Percentiles rank a stretch among this genome's conserved stretches.
These are phyloP conservation scores for Globisporangium nodosum DNA, from an alignment of 352 stramenopile genomes.

Conservation along the genomic window DNA sequence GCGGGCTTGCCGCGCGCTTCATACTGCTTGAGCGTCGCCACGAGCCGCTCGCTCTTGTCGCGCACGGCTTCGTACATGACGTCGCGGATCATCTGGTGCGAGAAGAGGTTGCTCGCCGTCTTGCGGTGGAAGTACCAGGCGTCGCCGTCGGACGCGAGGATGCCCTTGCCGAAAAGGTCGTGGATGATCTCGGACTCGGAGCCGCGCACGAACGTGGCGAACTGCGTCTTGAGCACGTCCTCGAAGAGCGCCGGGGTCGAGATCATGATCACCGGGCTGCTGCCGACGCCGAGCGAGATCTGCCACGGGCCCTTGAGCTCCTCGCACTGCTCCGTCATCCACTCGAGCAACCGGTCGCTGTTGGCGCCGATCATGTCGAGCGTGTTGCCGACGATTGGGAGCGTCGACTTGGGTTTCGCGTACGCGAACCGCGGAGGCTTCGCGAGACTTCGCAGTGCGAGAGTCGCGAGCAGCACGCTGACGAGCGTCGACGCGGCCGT, in stretches of 20 bases:
- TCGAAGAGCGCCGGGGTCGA: constrained; percentile 23
- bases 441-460: too few species aligned
- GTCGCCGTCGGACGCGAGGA: constrained; percentile 29
- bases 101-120: constrained; percentile 45
- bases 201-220: constrained; percentile 27
- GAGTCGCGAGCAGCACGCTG: too few species aligned
- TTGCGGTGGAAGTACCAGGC: constrained; percentile 46
- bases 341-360: constrained; percentile 22
- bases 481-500: too few species aligned
- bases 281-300: constrained; percentile 20
- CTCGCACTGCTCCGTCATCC: constrained; percentile 17
- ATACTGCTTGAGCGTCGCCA: constrained; percentile 13
- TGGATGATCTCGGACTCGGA: constrained; percentile 18
- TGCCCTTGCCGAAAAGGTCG: constrained; percentile 30
- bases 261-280: constrained; percentile 17
- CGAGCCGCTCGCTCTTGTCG: background rate
- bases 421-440: too few species aligned
- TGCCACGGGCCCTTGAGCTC: constrained; percentile 22
- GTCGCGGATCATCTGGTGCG: constrained; percentile 25
- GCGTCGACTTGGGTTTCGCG: background rate
- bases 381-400: constrained; percentile 14
- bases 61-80: constrained; percentile 20
- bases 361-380: constrained; percentile 17
- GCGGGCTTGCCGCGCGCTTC: background rate
- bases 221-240: constrained; percentile 33